These are phyloP conservation scores for Saitozyma sp. DNA, from an alignment of 768 basidiomycete species.

Conservation along the genomic window DNA sequence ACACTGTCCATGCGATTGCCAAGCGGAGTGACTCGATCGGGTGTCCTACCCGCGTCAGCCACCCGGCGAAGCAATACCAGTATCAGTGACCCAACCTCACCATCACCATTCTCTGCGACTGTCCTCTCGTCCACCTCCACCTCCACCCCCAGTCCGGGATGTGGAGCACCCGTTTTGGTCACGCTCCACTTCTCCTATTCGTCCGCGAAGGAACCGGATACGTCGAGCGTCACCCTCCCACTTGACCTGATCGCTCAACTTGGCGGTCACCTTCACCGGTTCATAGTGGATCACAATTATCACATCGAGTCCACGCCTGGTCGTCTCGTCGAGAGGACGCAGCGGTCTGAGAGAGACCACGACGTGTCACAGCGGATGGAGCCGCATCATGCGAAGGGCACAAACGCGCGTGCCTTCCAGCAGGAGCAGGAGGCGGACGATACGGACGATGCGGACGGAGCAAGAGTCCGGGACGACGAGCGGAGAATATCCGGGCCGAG, in stretches of 20 bases:
- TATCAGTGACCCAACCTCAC: not conserved
- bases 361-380: constrained; percentile 7
- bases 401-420: not conserved
- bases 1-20: not conserved
- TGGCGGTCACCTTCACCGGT: constrained; percentile 13
- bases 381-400: constrained; percentile 1
- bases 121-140: constrained; percentile 9
- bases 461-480: constrained; percentile 1
- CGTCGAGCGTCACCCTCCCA: constrained; percentile 20
- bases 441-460: not conserved
- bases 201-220: constrained; percentile 21
- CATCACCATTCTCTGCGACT: constrained; percentile 23
- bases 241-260: constrained; percentile 10
- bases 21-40: not conserved
- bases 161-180: constrained; percentile 5
- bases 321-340: no score
- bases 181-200: constrained; percentile 38
- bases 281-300: constrained; percentile 16
- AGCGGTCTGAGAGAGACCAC: no score
- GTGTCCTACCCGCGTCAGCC: constrained; percentile 11
- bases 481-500: constrained; percentile 22
- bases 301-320: no score
- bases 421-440: not conserved
- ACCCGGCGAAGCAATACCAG: not conserved
- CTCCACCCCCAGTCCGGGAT: not conserved